These are phyloP conservation scores for Pythium grandisporangium DNA, from an alignment of 352 stramenopile species.

Conservation along the genomic window DNA sequence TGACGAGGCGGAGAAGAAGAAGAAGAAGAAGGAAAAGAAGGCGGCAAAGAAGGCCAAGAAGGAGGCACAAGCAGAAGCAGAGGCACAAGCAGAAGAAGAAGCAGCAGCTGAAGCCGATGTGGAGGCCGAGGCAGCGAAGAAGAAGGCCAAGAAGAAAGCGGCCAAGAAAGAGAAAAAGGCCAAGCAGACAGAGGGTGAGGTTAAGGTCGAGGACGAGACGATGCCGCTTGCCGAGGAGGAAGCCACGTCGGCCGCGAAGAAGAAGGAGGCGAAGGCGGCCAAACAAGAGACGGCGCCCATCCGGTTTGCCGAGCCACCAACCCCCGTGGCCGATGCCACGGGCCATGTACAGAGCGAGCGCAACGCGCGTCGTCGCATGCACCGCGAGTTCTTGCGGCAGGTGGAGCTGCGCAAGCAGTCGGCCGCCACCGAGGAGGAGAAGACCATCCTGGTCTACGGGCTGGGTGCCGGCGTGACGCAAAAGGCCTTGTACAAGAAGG, in stretches of 20 bases:
- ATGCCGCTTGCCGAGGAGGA: slow-evolving; percentile 8
- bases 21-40: slow-evolving; percentile 20
- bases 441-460: slow-evolving; percentile 70
- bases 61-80: slow-evolving; percentile 3
- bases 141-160: slow-evolving; percentile 9
- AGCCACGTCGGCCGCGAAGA: slow-evolving; percentile 5
- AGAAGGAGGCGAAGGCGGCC: slow-evolving; percentile 16
- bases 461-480: slow-evolving; percentile 56
- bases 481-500: slow-evolving; percentile 76
- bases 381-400: slow-evolving; percentile 69
- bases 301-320: slow-evolving; percentile 4
- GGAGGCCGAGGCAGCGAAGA: slow-evolving; percentile 2
- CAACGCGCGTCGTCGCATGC: slow-evolving; percentile 63
- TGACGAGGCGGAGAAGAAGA: slow-evolving; percentile 16
- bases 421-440: slow-evolving; percentile 35
- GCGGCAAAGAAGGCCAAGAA: slow-evolving; percentile 7
- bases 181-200: slow-evolving; percentile 11
- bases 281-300: slow-evolving; percentile 10
- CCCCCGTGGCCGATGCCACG: slow-evolving; percentile 5
- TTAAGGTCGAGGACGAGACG: slow-evolving; percentile 8
- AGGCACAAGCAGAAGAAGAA: background rate
- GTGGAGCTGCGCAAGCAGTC: slow-evolving; percentile 57
- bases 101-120: slow-evolving; percentile 1
- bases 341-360: slow-evolving; percentile 64
- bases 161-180: slow-evolving; percentile 3